Percentiles rank a stretch among this genome's conserved stretches.
These are phyloP conservation scores for Panicum virgatum DNA, from an alignment of 202 grass and related monocot genomes.

Conservation along the genomic window DNA sequence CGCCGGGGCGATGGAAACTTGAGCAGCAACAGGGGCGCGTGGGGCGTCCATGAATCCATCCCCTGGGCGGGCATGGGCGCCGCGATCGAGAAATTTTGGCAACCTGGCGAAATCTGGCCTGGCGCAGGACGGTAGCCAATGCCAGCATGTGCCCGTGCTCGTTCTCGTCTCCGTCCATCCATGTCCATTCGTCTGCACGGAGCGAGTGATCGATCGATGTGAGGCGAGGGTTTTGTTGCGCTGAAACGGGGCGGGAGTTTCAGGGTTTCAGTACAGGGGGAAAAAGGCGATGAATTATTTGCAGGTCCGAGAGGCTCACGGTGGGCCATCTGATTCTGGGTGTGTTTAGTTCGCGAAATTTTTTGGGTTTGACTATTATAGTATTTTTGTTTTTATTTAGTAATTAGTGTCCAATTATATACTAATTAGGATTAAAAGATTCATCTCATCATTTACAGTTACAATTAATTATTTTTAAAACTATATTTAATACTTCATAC, in stretches of 20 bases:
- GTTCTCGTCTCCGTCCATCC: no score
- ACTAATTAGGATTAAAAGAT: no score
- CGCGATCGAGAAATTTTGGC: not conserved
- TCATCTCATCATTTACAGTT: no score
- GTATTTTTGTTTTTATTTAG: no score
- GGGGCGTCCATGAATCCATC: not conserved
- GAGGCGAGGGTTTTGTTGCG: not conserved
- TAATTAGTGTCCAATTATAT: no score
- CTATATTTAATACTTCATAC: no score
- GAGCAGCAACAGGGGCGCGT: not conserved
- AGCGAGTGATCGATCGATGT: not conserved
- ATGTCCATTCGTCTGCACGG: no score
- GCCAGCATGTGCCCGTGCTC: constrained; percentile 13
- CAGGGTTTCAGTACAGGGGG: not conserved
- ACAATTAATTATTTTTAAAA: no score
- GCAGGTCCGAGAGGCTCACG: not conserved
- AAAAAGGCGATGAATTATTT: constrained; percentile 14
- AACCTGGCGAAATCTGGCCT: not conserved
- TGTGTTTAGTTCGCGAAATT: no score
- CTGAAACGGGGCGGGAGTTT: not conserved
- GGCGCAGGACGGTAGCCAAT: not conserved
- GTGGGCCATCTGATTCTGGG: constrained; percentile 4
- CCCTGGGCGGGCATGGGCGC: not conserved
- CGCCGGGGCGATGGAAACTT: constrained; percentile 5
- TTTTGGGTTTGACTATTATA: no score